Evolutionary conservation across 257 asterid genomes (phyloP), one percentile per base, ranked within the genome.

Genomic region (Solanum verrucosum): DNA sequence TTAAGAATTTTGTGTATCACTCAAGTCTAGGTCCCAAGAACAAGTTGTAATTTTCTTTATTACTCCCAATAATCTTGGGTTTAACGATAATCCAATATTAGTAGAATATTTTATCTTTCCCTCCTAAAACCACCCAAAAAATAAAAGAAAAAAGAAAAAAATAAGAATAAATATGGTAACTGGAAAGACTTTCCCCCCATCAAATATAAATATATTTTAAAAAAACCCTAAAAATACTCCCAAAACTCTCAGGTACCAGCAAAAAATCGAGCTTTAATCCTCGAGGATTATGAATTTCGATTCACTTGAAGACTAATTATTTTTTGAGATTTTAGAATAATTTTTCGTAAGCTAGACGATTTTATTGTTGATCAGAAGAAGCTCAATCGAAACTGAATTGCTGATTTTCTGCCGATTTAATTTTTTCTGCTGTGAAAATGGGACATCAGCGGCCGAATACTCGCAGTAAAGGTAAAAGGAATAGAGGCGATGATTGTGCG

Each of bases 391-490:
- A 85, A 67, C 37, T 86, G 31, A 86, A 78, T 38, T 44, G 59
- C 63, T 40, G 38, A 40, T 70, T 86, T 8, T 63, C 31, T 44
- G 59, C 79, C 65, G 60, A 40, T 70, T 86, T 8, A 29, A 23
- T n/a, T 68, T 85, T 38, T 85, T 33, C 29, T 38, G 40, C 34
- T 18, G 83, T 86, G 63, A 86, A 21, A 23, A 86, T 86, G 99
- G 94, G 97, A 78, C 91, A 94, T 92, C 92, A 93, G 86, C 94
- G 99, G 42, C 99, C 99, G 59, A 86, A 95, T 34, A 96, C 99
- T 88, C 92, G 98, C 88, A 94, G 98, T 90, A 97, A 96, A 90
- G 94, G 92, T 84, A 97, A 97, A 94, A 93, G 98, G 93, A 91
- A 87, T 84, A 92, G 93, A 90, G 86, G 90, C 35, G 99, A 95